Percentiles rank a stretch among this genome's conserved stretches.
Conservation (phyloP, 306 rosid species). For the Trifolium subterraneum region DNA sequence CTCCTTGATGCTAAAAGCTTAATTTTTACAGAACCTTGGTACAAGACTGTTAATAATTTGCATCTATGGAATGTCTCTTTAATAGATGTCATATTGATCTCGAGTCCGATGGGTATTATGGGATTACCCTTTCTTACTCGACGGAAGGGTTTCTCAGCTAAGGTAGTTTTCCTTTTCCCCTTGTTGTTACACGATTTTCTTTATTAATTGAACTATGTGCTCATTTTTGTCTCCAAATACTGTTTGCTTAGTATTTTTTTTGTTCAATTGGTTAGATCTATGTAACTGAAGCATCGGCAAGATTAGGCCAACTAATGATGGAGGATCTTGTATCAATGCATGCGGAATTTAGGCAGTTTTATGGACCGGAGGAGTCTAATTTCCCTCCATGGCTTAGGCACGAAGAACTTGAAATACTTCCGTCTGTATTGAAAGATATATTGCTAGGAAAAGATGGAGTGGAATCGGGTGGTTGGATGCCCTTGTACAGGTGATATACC, state of each 20-base stretch:
- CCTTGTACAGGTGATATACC: constrained; percentile 74
- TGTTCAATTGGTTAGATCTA: constrained; percentile 62
- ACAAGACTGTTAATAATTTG: constrained; percentile 70
- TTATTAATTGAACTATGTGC: constrained; percentile 13
- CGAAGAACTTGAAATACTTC: constrained; percentile 68
- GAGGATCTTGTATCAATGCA: constrained; percentile 88
- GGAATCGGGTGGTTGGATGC: constrained; percentile 76
- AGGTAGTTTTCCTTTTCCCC: constrained; percentile 53
- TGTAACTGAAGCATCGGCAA: constrained; percentile 74
- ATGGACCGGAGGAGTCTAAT: constrained; percentile 62
- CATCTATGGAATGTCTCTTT: constrained; percentile 67
- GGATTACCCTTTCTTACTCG: constrained; percentile 83
- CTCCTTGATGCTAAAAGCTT: constrained; percentile 56
- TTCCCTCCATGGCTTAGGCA: constrained; percentile 72
- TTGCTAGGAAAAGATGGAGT: constrained; percentile 72
- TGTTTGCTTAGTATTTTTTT: constrained; percentile 34
- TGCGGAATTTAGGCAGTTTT: constrained; percentile 73
- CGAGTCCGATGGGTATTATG: constrained; percentile 90
- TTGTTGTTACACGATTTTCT: background rate
- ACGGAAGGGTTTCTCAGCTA: constrained; percentile 75
- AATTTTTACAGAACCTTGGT: constrained; percentile 75
- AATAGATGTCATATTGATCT: constrained; percentile 74
- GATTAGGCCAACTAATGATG: constrained; percentile 87
- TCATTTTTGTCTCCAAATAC: constrained; percentile 20
- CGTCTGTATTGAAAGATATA: constrained; percentile 62